A percentile compares a stretch with the other conserved stretches of the same genome.
These are phyloP conservation scores for Lachnellula willkommii DNA, from an alignment of 2,329 filamentous ascomycete species.

Conservation along the genomic window DNA sequence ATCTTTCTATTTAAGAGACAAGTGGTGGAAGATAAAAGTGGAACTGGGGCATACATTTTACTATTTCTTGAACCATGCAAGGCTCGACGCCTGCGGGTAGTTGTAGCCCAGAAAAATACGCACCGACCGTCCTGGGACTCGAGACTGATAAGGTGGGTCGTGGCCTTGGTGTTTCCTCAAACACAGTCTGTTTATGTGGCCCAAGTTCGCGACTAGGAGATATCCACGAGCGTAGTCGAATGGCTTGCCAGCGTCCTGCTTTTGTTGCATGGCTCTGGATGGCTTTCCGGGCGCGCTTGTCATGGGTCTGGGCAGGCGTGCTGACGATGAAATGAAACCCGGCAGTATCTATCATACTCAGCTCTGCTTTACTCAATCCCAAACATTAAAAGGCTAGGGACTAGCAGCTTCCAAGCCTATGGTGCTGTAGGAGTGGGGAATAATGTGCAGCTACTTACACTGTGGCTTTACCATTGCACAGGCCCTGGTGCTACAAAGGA, in stretches of 20 bases:
- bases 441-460: background rate
- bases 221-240: background rate
- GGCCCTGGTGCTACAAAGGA: background rate
- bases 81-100: background rate
- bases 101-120: background rate
- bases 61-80: background rate
- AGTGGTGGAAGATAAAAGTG: no score
- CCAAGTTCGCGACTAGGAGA: background rate
- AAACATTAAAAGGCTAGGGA: background rate
- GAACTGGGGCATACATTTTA: background rate
- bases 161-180: background rate
- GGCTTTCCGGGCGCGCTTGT: background rate
- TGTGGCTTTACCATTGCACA: background rate
- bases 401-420: background rate
- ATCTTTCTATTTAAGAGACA: no score
- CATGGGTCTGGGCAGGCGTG: background rate
- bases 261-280: background rate
- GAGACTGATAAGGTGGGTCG: background rate
- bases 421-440: background rate
- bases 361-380: background rate
- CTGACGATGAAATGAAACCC: background rate
- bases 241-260: background rate
- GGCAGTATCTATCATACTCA: background rate
- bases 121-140: background rate
- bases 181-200: background rate